Percentiles rank a stretch among this genome's conserved stretches.
These are phyloP conservation scores for Arthromyces matolae DNA, from an alignment of 768 basidiomycete species.

Conservation along the genomic window DNA sequence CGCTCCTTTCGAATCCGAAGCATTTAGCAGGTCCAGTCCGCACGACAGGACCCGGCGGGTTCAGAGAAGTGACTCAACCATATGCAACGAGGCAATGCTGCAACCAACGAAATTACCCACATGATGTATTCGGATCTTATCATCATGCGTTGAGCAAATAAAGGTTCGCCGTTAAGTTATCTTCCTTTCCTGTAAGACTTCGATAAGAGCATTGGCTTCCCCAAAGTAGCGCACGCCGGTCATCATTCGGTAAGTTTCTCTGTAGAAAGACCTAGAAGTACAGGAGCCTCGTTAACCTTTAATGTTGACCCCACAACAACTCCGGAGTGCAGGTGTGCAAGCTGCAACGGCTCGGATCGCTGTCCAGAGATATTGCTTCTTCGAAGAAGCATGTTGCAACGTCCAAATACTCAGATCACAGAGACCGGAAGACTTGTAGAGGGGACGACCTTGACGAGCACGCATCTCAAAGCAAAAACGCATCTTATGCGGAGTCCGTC, in stretches of 20 bases:
- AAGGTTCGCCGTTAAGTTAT: too few species aligned
- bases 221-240: background rate
- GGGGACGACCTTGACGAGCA: background rate
- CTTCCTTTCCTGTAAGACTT: background rate
- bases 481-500: background rate
- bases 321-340: background rate
- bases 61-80: too few species aligned
- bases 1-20: too few species aligned
- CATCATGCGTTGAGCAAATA: too few species aligned
- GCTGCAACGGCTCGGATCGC: background rate
- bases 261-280: background rate
- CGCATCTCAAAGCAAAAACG: background rate
- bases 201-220: background rate
- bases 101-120: too few species aligned
- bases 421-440: background rate
- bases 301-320: background rate
- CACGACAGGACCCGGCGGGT: too few species aligned
- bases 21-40: too few species aligned
- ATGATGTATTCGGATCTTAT: too few species aligned
- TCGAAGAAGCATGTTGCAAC: background rate
- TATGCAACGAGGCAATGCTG: too few species aligned
- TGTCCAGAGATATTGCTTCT: background rate
- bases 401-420: background rate
- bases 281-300: background rate
- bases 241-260: background rate